Conservation (phyloP, 148 eudicot species). For the Pharnaceum exiguum region DNA sequence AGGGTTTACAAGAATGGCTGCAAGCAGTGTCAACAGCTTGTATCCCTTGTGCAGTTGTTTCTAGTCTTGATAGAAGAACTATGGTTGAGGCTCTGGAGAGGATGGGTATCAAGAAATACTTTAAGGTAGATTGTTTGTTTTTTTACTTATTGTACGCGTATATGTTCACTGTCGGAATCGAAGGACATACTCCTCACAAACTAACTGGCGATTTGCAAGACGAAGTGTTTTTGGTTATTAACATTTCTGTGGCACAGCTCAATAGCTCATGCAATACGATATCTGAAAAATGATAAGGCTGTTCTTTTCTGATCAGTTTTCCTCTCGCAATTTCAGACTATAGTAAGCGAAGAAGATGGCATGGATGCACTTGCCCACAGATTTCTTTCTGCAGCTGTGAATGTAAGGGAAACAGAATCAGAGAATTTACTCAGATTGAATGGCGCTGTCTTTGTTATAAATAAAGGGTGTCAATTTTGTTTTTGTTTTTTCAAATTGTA, state of each 20-base stretch:
- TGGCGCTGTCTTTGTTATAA: not conserved
- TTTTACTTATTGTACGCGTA: not conserved
- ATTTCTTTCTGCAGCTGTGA: slow-evolving; percentile 85
- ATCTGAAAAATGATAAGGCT: no score
- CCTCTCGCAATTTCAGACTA: slow-evolving; percentile 49
- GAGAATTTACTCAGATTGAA: not conserved
- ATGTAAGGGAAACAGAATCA: slow-evolving; percentile 34
- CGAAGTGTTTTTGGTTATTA: no score
- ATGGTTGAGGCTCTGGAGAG: slow-evolving; percentile 69
- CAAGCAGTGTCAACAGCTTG: slow-evolving; percentile 80
- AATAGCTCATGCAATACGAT: no score
- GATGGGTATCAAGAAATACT: slow-evolving; percentile 77
- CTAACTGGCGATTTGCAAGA: no score
- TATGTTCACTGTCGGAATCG: not conserved
- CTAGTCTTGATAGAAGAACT: slow-evolving; percentile 68
- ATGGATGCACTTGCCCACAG: slow-evolving; percentile 94
- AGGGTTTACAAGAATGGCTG: slow-evolving; percentile 87
- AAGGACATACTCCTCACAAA: not conserved
- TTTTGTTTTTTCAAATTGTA: no score
- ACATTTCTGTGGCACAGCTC: no score
- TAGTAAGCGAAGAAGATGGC: slow-evolving; percentile 92
- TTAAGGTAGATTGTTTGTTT: slow-evolving; percentile 48
- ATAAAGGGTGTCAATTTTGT: no score
- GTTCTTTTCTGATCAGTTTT: slow-evolving; percentile 5
- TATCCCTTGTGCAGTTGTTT: slow-evolving; percentile 95